These are phyloP conservation scores for Guadua angustifolia DNA, from an alignment of 176 grass and related monocot species.

Conservation along the genomic window DNA sequence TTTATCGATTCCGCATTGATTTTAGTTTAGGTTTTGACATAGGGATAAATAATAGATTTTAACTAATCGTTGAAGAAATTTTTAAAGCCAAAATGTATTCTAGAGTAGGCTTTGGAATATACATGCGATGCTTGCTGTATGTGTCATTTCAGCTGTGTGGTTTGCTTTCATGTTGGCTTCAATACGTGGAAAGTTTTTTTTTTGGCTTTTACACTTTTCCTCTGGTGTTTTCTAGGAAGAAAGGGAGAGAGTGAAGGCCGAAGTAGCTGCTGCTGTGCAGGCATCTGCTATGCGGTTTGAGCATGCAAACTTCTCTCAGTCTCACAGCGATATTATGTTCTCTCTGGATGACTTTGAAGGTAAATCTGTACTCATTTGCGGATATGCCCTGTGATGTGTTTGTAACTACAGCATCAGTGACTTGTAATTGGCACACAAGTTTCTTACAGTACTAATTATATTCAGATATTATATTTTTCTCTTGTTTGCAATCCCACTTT, in stretches of 20 bases:
- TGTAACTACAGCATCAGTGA: background rate
- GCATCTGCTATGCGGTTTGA: conserved; percentile 59
- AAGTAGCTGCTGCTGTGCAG: conserved; percentile 60
- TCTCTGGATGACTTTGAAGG: conserved; percentile 99
- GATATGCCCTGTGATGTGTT: background rate
- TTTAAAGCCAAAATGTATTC: conserved; percentile 8
- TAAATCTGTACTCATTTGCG: conserved; percentile 34
- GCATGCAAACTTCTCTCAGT: conserved; percentile 48
- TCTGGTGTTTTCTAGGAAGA: conserved; percentile 63
- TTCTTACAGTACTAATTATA: conserved; percentile 10
- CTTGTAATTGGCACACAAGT: background rate
- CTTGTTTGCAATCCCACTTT: conserved; percentile 14
- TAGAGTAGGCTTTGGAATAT: background rate
- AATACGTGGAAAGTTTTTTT: background rate
- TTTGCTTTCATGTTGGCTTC: conserved; percentile 21
- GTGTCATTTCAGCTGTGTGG: background rate
- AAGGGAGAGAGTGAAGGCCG: conserved; percentile 75
- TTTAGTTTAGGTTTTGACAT: no score
- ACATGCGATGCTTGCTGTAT: background rate
- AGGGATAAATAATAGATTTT: no score
- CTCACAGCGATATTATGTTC: conserved; percentile 66
- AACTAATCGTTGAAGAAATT: no score
- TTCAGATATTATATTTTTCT: background rate
- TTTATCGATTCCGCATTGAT: no score
- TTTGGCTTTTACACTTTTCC: conserved; percentile 12